These are phyloP conservation scores for Venturia oleaginea DNA, from an alignment of 2,329 filamentous ascomycete genomes.

Conservation along the genomic window DNA sequence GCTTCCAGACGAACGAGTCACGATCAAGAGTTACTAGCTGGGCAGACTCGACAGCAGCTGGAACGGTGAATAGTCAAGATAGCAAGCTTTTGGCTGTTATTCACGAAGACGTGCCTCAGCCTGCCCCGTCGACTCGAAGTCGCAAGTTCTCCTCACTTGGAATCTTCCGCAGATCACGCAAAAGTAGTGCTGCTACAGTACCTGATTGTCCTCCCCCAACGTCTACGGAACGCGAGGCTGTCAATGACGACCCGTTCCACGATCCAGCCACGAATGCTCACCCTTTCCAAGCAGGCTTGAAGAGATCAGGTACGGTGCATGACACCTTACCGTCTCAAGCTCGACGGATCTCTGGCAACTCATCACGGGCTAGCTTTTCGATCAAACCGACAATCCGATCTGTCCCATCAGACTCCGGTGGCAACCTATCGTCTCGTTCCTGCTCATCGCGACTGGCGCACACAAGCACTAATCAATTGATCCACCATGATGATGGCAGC, in stretches of 20 bases:
- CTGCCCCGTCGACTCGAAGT: constrained; percentile 1
- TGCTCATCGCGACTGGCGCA: constrained; percentile 1
- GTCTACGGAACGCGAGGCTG: background rate
- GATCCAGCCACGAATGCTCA: background rate
- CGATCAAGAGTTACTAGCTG: constrained; percentile 65
- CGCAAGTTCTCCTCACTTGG: background rate
- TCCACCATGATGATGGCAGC: constrained; percentile 2
- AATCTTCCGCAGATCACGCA: background rate
- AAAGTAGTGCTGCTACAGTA: background rate
- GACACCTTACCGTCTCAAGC: constrained; percentile 4
- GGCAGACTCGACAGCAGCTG: constrained; percentile 54
- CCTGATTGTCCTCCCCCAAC: background rate
- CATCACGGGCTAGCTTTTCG: background rate
- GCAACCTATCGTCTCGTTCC: background rate
- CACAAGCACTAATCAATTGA: background rate
- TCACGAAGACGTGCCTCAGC: constrained; percentile 3
- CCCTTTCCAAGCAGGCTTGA: background rate
- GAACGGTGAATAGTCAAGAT: constrained; percentile 26
- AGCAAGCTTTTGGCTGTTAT: background rate
- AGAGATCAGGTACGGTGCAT: background rate
- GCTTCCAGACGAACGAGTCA: constrained; percentile 39
- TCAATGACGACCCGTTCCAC: background rate
- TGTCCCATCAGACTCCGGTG: constrained; percentile 23
- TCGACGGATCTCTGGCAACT: constrained; percentile 1
- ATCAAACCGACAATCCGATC: constrained; percentile 27